Conservation (phyloP, 2,329 filamentous ascomycete species). For the Blastomyces gilchristii region DNA sequence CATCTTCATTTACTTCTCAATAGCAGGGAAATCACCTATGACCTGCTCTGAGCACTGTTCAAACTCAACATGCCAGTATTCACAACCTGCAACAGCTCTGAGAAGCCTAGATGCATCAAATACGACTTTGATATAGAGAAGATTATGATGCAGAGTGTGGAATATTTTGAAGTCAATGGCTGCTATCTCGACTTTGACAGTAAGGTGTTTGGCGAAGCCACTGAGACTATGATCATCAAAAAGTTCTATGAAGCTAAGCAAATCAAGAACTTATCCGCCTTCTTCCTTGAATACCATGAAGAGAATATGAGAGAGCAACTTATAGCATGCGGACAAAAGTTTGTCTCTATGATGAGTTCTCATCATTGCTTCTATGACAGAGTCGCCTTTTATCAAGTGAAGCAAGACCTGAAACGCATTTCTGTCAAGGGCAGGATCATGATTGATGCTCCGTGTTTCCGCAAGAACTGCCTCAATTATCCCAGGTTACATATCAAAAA, state of each 20-base stretch:
- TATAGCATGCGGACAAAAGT: constrained; percentile 19
- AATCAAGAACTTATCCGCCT: constrained; percentile 24
- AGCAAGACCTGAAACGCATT: neutral
- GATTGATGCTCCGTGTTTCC: neutral
- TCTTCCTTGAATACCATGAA: constrained; percentile 25
- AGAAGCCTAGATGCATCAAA: constrained; percentile 18
- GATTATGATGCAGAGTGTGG: constrained; percentile 14
- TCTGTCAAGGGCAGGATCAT: neutral
- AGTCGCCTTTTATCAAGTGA: constrained; percentile 19
- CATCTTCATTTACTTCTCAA: constrained; percentile 22
- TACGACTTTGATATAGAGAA: constrained; percentile 18
- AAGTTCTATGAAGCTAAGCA: constrained; percentile 23
- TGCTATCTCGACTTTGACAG: constrained; percentile 25
- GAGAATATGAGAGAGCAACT: constrained; percentile 18
- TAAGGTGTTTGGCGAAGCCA: constrained; percentile 18
- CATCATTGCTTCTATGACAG: constrained; percentile 24
- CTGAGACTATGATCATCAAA: constrained; percentile 17
- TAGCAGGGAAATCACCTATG: constrained; percentile 26
- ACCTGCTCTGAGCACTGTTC: constrained; percentile 30
- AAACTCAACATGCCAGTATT: constrained; percentile 24
- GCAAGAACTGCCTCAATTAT: neutral
- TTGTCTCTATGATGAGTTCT: constrained; percentile 22
- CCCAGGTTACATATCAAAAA: neutral
- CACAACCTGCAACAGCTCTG: constrained; percentile 20
- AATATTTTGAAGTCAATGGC: constrained; percentile 21